phyloP scores from a whole-genome alignment of 176 grass and related monocot species.

The Stipa capillata region DNA sequence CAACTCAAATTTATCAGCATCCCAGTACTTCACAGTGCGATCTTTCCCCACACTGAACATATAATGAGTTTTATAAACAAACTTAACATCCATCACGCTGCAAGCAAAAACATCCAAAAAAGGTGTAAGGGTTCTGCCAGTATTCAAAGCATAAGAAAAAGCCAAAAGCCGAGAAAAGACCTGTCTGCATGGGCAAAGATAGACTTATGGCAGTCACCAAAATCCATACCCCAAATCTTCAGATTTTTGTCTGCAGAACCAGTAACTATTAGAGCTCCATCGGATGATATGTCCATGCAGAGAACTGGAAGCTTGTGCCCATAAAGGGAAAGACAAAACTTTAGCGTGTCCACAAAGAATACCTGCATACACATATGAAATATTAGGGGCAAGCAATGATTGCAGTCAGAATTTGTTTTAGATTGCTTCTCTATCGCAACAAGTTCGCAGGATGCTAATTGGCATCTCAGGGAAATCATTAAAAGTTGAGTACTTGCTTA shows the following conservation, averaged over 20 bases:
- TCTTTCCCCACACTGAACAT: conserved; percentile 98
- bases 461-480: neutral
- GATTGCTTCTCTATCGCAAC: neutral
- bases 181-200: conserved; percentile 92
- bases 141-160: neutral
- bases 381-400: conserved; percentile 20
- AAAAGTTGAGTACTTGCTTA: neutral
- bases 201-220: conserved; percentile 84
- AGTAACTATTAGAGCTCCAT: conserved; percentile 80
- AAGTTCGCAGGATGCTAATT: neutral
- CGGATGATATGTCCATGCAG: conserved; percentile 96
- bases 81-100: conserved; percentile 96
- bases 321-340: conserved; percentile 66
- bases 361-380: conserved; percentile 44
- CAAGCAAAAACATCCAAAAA: conserved; percentile 7
- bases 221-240: conserved; percentile 98
- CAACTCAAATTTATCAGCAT: conserved; percentile 97
- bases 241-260: conserved; percentile 95
- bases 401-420: neutral
- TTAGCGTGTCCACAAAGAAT: conserved; percentile 75
- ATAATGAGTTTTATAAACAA: conserved; percentile 89
- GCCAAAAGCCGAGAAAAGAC: conserved; percentile 20
- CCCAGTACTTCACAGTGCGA: conserved; percentile 86
- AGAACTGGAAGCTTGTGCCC: conserved; percentile 90
- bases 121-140: neutral